Base-by-base conservation (phyloP, 345 rosid genomes). In the Rhodamnia argentea region DNA sequence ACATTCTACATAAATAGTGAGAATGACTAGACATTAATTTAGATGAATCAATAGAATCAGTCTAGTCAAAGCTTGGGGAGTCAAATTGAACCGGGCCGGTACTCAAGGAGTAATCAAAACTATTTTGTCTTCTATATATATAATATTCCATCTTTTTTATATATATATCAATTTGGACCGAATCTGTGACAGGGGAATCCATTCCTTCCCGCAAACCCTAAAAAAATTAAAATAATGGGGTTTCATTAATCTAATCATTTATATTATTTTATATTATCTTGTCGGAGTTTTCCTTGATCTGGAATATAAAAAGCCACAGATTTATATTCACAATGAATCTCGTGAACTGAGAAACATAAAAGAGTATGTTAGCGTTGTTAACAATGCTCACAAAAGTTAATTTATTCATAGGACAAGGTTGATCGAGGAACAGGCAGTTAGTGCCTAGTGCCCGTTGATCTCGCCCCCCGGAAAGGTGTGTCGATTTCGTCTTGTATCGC, bases 381-480 rank as follows among this genome's bases (percentile, higher is more conserved):
- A 27, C 20, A 6, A 62, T 64, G 44, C 76, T 64, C 42, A 4
- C 44, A 8, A 32, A 32, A 32, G 76, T 16, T 9, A 32, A 64
- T 29, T 32, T 64, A 32, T 64, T 32, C 44, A 2, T 1, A 20
- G 44, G 78, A 64, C 13, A 9, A 18, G 6, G 1, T 32, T 5
- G 2, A 70, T 70, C 78, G 9, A 70, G 47, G 11, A 32, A 70
- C 1, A 18, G 24, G 10, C 0, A 18, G 6, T 64, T 64, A 32
- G 44, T 44, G 47, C 47, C 51, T 47, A 47, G 51, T 10, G 22
- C 5, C 0, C 2, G 23, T 64, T 16, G 76, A 32, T 64, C 76
- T 32, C 6, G 0, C 3, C 44, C 10, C 18, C 0, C 3, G 42
- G 13, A 32, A 29, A 4, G 0, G 16, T 9, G 9, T 1, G 16